A percentile compares a stretch with the other conserved stretches of the same genome.
These are phyloP conservation scores for Leccinum subgranulosum DNA, from an alignment of 768 basidiomycete genomes.

Conservation along the genomic window DNA sequence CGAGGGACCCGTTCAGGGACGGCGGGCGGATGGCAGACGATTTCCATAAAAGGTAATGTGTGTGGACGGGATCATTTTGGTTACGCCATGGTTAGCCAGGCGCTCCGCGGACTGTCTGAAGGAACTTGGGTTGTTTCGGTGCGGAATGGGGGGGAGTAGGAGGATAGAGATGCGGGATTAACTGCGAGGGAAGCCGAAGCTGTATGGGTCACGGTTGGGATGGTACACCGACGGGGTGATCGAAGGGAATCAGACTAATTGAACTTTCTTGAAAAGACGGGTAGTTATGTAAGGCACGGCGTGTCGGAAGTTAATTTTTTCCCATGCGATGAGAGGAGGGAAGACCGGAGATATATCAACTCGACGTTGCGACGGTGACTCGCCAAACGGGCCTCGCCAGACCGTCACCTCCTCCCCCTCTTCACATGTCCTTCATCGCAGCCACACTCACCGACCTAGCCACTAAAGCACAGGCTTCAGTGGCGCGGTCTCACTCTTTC, in stretches of 20 bases:
- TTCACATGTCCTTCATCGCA: conserved; percentile 32
- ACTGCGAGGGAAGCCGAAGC: conserved; percentile 11
- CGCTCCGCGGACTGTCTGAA: conserved; percentile 20
- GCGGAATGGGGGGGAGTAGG: not conserved
- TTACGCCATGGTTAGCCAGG: not conserved
- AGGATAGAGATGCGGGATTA: not conserved
- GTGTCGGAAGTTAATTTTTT: conserved; percentile 13
- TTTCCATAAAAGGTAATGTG: conserved; percentile 8
- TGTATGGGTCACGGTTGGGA: not conserved
- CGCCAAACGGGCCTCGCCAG: not conserved
- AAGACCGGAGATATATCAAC: conserved; percentile 27
- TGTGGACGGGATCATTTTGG: conserved; percentile 10
- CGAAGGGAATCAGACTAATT: conserved; percentile 2
- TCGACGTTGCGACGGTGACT: conserved; percentile 23
- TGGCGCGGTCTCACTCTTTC: conserved; percentile 9
- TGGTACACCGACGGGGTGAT: not conserved
- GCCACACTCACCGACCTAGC: conserved; percentile 27
- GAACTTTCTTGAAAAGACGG: not conserved
- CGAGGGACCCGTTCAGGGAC: conserved; percentile 26
- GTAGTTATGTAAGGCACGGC: conserved; percentile 19
- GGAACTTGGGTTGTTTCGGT: not conserved
- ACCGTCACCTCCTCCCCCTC: conserved; percentile 3
- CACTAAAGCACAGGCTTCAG: conserved; percentile 21
- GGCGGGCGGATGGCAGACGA: conserved; percentile 7
- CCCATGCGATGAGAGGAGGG: conserved; percentile 21